Evolutionary conservation across 768 basidiomycete species (phyloP), one percentile per base, ranked within the genome.

Genomic region (Agaricus bisporus): DNA sequence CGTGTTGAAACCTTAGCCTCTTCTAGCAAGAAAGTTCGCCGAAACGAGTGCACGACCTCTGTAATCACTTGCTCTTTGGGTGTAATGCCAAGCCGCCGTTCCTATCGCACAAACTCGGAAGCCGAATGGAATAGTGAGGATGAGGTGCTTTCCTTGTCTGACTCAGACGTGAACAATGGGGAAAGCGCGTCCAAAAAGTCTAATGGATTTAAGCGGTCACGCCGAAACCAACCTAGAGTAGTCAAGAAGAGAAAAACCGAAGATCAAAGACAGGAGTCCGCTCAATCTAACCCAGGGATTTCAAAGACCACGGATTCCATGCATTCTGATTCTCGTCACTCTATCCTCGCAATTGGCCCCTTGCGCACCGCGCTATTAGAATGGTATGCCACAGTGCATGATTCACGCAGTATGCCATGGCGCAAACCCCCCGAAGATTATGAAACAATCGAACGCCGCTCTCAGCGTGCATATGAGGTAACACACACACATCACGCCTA

Each of bases 391-490:
- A 70, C 66, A 12, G 88, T 87, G 11, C 82, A 82, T 55, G 74
- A 79, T 37, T 69, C 68, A 18, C 80, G 94, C 42, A 82, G 82
- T 35, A 97, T 98, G 93, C 95, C 94, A 0, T 97, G 94, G 95
- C 77, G 94, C 50, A 92, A 88, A 65, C 74, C 76, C 9, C 88
- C 79, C 60, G 73, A 86, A 63, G 71, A 76, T 5, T 70, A 72
- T 14, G 64, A 83, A 58, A 76, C 65, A 41, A 62, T 65, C 3
- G 81, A 82, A 37, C 83, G 80, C 50, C 84, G 84, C 51, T 81
- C 85, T 1, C 94, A 97, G 67, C 72, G 92, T 45, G 95, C 93
- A 6, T 97, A 98, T 63, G 92, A 97, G 78, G 94, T 93, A 62
- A 51, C 41, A 49, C 29, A 46, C 52, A 37, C n/a, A 43, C 41